Percentiles rank a stretch among this genome's conserved stretches.
Conservation (phyloP, 768 basidiomycete genomes). For the Phanerochaete sordida region DNA sequence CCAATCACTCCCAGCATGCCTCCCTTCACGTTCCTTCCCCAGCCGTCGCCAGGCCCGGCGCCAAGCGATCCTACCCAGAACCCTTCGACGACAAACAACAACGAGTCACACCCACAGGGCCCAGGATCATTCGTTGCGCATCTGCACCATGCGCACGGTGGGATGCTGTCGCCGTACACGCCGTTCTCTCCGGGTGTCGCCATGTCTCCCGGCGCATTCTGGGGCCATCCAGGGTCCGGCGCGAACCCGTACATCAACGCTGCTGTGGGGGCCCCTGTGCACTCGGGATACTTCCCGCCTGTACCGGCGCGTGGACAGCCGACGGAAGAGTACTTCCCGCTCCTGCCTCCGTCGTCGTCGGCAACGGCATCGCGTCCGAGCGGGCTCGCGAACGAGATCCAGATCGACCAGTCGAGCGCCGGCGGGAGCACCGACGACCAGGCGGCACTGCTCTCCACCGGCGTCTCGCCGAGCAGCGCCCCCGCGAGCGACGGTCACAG, state of each 20-base stretch:
- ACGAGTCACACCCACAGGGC: conserved; percentile 13
- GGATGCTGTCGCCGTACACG: conserved; percentile 26
- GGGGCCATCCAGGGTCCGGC: conserved; percentile 51
- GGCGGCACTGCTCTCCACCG: background rate
- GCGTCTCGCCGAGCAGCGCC: background rate
- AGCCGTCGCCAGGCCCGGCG: conserved; percentile 38
- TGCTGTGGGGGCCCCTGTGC: conserved; percentile 60
- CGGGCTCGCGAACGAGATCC: conserved; percentile 28
- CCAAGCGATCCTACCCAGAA: background rate
- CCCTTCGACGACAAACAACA: conserved; percentile 9
- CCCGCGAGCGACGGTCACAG: background rate
- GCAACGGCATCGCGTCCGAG: conserved; percentile 14
- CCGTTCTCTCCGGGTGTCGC: conserved; percentile 69
- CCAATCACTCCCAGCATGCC: conserved; percentile 99
- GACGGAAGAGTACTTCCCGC: conserved; percentile 39
- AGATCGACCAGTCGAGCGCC: conserved; percentile 12
- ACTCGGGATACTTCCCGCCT: conserved; percentile 44
- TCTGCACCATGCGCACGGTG: conserved; percentile 15
- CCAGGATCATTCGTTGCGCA: conserved; percentile 7
- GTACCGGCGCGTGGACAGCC: conserved; percentile 19
- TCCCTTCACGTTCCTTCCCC: conserved; percentile 79
- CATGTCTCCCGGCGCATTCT: conserved; percentile 75
- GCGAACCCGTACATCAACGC: conserved; percentile 47
- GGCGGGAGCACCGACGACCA: conserved; percentile 5
- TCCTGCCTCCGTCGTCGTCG: conserved; percentile 18